phyloP scores from a whole-genome alignment of 2,329 filamentous ascomycete genomes.

The Trichoderma simmonsii region DNA sequence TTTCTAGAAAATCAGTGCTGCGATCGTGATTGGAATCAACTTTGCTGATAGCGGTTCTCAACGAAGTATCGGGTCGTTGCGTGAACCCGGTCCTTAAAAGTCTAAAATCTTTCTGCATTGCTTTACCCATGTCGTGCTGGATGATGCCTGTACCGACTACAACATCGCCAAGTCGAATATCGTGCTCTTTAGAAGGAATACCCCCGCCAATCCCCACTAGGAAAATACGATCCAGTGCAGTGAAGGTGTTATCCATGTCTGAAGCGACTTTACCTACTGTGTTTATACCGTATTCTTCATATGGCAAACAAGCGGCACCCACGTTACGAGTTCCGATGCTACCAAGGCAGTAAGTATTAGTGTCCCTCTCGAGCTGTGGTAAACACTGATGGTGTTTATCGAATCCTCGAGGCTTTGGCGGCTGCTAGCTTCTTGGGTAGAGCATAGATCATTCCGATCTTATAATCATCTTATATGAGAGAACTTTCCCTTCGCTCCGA shows the following conservation, averaged over 20 bases:
- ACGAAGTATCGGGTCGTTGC: not conserved
- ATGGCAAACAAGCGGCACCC: not conserved
- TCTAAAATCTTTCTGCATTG: not conserved
- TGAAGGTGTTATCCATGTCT: not conserved
- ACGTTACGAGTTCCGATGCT: not conserved
- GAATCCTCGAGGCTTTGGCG: not conserved
- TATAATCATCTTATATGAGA: not conserved
- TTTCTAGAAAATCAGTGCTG: not conserved
- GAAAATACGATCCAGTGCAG: not conserved
- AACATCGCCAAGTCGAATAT: not conserved
- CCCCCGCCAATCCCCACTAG: not conserved
- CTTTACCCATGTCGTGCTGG: not conserved
- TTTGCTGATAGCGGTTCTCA: not conserved
- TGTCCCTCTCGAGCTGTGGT: not conserved
- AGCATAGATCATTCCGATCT: not conserved
- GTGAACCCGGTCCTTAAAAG: not conserved
- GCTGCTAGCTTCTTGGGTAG: not conserved
- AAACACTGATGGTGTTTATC: not conserved
- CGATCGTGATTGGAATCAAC: not conserved
- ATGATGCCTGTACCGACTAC: not conserved
- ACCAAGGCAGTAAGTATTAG: not conserved
- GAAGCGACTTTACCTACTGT: not conserved
- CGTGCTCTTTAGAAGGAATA: not conserved
- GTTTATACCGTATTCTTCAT: not conserved
- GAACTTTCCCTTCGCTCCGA: not conserved